Percentiles rank a stretch among this genome's conserved stretches.
Conservation (phyloP, 768 basidiomycete species). For the Boletus reticulatus region DNA sequence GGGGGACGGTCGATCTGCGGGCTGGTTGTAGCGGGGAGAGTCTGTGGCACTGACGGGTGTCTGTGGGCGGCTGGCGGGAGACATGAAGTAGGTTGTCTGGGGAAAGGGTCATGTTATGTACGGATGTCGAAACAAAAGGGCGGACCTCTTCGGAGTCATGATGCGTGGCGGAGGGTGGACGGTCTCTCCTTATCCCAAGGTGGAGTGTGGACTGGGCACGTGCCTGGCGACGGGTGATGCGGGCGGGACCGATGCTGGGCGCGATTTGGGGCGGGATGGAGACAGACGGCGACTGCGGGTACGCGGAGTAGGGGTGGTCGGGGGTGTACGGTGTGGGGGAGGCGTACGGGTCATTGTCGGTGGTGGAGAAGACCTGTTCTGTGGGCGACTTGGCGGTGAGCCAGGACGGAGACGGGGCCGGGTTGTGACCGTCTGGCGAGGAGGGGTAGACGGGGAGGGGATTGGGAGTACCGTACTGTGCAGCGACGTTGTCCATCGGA, state of each 20-base stretch:
- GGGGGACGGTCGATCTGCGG: constrained; percentile 34
- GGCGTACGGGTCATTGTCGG: constrained; percentile 37
- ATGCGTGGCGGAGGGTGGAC: constrained; percentile 17
- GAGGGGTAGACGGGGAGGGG: constrained; percentile 32
- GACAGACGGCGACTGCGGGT: constrained; percentile 29
- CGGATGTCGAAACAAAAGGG: neutral
- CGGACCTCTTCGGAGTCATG: constrained; percentile 31
- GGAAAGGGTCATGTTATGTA: constrained; percentile 8
- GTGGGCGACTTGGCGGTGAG: constrained; percentile 6
- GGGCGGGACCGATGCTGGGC: constrained; percentile 52
- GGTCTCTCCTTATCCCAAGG: constrained; percentile 33
- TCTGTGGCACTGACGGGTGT: constrained; percentile 37
- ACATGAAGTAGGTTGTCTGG: constrained; percentile 36
- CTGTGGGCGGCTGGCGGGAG: constrained; percentile 39
- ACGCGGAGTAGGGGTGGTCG: constrained; percentile 27
- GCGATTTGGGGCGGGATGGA: constrained; percentile 41
- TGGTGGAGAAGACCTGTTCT: constrained; percentile 36
- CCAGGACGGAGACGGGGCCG: constrained; percentile 11
- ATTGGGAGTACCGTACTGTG: constrained; percentile 27
- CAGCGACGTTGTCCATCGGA: constrained; percentile 36
- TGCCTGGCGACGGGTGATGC: constrained; percentile 47
- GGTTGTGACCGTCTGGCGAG: constrained; percentile 28
- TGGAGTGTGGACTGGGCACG: constrained; percentile 34
- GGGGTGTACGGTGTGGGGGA: constrained; percentile 24
- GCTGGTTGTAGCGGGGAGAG: constrained; percentile 28